Conservation (phyloP, 805 yeast species). For the Yamadazyma tumulicola region DNA sequence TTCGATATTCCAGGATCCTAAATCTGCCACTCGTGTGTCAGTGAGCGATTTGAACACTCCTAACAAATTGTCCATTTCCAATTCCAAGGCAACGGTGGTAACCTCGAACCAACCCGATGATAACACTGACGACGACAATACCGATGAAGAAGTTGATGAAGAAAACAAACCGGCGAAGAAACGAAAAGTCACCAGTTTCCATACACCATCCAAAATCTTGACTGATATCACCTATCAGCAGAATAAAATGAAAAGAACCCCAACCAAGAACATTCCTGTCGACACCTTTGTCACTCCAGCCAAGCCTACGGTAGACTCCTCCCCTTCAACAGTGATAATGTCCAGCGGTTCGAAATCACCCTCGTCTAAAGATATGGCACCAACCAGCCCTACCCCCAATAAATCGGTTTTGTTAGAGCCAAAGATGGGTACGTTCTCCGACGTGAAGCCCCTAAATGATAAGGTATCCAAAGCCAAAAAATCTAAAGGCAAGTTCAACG, state of each 20-base stretch:
- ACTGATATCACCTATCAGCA: slow-evolving; percentile 21
- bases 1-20: slow-evolving; percentile 23
- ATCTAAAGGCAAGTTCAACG: slow-evolving; percentile 3
- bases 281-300: slow-evolving; percentile 30
- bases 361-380: slow-evolving; percentile 9
- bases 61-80: slow-evolving; percentile 22
- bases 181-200: slow-evolving; percentile 13
- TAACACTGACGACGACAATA: slow-evolving; percentile 17
- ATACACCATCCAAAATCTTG: slow-evolving; percentile 33
- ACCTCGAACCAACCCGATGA: slow-evolving; percentile 3
- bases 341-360: slow-evolving; percentile 26
- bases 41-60: slow-evolving; percentile 38
- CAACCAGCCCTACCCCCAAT: slow-evolving; percentile 40
- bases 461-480: neutral
- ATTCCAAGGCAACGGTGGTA: slow-evolving; percentile 15
- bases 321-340: slow-evolving; percentile 43
- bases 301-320: slow-evolving; percentile 28
- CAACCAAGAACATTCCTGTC: neutral
- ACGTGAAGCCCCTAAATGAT: slow-evolving; percentile 10
- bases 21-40: slow-evolving; percentile 30
- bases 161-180: slow-evolving; percentile 5
- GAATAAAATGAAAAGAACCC: slow-evolving; percentile 8
- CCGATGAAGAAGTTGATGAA: slow-evolving; percentile 10
- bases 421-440: slow-evolving; percentile 38
- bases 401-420: slow-evolving; percentile 27